Conservation (phyloP, 139 green algal genomes). For the Ostreobium quekettii region DNA sequence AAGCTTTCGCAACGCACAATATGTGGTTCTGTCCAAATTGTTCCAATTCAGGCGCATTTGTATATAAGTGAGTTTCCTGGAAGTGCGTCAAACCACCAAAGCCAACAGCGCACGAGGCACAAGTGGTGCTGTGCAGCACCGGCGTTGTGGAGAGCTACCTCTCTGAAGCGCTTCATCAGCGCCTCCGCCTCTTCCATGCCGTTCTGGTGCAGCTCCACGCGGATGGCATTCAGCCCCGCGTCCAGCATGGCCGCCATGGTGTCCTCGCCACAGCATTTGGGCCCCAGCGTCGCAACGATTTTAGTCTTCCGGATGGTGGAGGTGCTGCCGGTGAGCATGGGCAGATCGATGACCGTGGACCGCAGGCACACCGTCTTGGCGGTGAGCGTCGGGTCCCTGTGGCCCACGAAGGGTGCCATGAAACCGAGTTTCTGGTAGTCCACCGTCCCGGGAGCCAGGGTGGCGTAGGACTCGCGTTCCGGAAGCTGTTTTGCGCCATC, state of each 20-base stretch:
- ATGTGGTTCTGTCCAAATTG: no score
- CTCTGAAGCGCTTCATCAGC: slow-evolving; percentile 20
- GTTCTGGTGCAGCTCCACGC: slow-evolving; percentile 64
- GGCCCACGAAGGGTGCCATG: slow-evolving; percentile 23
- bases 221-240: slow-evolving; percentile 50
- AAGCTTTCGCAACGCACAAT: no score
- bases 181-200: slow-evolving; percentile 29
- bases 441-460: slow-evolving; percentile 32
- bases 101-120: no score
- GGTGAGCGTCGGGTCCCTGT: slow-evolving; percentile 25
- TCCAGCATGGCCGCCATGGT: slow-evolving; percentile 37
- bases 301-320: slow-evolving; percentile 48
- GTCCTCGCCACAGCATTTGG: slow-evolving; percentile 25
- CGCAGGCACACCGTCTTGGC: slow-evolving; percentile 42
- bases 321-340: slow-evolving; percentile 30
- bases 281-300: slow-evolving; percentile 54
- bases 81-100: no score
- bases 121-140: no score
- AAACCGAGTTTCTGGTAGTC: slow-evolving; percentile 32
- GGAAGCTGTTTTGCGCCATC: slow-evolving; percentile 5
- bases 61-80: no score
- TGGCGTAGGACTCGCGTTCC: slow-evolving; percentile 40
- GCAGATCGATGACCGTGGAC: slow-evolving; percentile 40
- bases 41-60: no score
- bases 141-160: neutral